Percentiles rank a stretch among this genome's conserved stretches.
Conservation (phyloP, 768 basidiomycete genomes). For the Leccinum obscurum region DNA sequence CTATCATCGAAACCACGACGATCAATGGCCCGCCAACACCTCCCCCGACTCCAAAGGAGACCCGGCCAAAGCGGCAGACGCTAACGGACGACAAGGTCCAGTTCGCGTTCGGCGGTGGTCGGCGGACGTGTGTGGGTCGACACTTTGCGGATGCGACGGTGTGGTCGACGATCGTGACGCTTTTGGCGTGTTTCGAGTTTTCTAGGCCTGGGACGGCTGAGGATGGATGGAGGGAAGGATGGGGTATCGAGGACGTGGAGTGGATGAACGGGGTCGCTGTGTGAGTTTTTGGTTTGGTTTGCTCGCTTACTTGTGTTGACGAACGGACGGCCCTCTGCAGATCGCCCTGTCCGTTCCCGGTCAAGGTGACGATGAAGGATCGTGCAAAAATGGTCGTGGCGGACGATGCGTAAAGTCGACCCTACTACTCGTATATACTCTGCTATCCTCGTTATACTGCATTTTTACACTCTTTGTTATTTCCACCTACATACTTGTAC, state of each 20-base stretch:
- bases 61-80: background rate
- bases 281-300: background rate
- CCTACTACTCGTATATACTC: too few species aligned
- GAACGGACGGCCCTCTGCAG: background rate
- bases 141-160: background rate
- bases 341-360: conserved; percentile 3
- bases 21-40: too few species aligned
- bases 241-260: conserved; percentile 1
- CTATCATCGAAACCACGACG: too few species aligned
- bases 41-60: too few species aligned
- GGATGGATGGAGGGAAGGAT: background rate
- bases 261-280: conserved; percentile 5
- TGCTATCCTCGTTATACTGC: too few species aligned
- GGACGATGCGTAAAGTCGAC: background rate
- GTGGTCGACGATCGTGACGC: conserved; percentile 6
- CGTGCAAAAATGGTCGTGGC: background rate
- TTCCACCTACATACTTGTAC: background rate
- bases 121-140: conserved; percentile 2
- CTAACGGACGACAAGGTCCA: background rate
- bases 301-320: too few species aligned
- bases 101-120: conserved; percentile 1
- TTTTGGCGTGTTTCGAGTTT: conserved; percentile 8
- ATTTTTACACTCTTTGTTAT: background rate
- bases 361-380: conserved; percentile 1
- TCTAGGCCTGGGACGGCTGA: background rate